These are phyloP conservation scores for Stagonosporopsis chrysanthemi DNA, from an alignment of 2,329 filamentous ascomycete genomes.

Conservation along the genomic window DNA sequence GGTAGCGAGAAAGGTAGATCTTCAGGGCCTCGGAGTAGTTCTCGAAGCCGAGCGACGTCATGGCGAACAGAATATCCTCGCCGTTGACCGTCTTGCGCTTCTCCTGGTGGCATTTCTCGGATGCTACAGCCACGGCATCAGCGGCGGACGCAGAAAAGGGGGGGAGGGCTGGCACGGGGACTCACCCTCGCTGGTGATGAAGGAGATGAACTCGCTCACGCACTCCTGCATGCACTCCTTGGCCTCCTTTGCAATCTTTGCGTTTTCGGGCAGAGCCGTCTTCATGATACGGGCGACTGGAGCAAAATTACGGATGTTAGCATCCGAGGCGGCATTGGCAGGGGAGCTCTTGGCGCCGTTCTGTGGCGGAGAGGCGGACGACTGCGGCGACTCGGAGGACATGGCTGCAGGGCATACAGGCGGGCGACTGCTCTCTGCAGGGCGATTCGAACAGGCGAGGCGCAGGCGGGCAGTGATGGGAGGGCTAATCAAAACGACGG, in stretches of 20 bases:
- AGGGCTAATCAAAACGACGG: constrained; percentile 50
- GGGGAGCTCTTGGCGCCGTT: constrained; percentile 27
- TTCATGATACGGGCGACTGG: constrained; percentile 99
- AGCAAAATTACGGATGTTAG: constrained; percentile 93
- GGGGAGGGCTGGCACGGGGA: no score
- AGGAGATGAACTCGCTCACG: constrained; percentile 99
- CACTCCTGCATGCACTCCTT: constrained; percentile 99
- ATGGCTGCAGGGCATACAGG: constrained; percentile 44
- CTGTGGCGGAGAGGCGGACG: constrained; percentile 44
- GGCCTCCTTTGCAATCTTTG: constrained; percentile 98
- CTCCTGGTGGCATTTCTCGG: constrained; percentile 98
- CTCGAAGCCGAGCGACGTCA: constrained; percentile 98
- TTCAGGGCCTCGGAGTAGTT: constrained; percentile 98
- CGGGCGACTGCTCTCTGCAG: constrained; percentile 51
- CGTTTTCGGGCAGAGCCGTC: constrained; percentile 93
- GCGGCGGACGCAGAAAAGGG: constrained; percentile 2
- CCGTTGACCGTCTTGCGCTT: constrained; percentile 99
- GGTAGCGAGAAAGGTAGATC: constrained; percentile 96
- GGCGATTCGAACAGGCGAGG: constrained; percentile 51
- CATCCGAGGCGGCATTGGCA: constrained; percentile 67
- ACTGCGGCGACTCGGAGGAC: constrained; percentile 51
- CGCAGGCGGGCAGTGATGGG: constrained; percentile 42
- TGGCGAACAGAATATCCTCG: constrained; percentile 97
- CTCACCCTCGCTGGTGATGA: constrained; percentile 97
- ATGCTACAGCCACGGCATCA: constrained; percentile 66